Base-by-base conservation (phyloP, 345 rosid genomes). In the Melastoma malabathricum region DNA sequence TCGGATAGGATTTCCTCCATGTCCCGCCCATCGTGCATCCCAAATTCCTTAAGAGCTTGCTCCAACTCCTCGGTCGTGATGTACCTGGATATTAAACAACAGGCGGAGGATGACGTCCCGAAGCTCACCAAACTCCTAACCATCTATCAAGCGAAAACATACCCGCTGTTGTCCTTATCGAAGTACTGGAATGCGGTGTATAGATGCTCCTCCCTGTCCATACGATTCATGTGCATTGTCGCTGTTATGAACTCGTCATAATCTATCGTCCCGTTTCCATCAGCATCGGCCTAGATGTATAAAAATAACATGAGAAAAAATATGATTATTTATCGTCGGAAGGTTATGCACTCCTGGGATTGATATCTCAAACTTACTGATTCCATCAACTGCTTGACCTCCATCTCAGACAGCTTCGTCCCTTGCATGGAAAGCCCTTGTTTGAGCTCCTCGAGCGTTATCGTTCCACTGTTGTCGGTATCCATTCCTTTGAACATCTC, bases 341-440 rank as follows among this genome's bases (percentile, higher is more conserved):
- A 29, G 55, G 44, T 41, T 4, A 43, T 29, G 34, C 17, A 31
- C 16, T 34, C 13, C 19, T 39, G 43, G 12, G 10, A 13, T 15
- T 3, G 23, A 2, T 10, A 27, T 51, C 20, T 6, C 10, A 13
- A 46, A 67, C 96, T 80, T 59, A 90, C 98, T 23, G 98, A 96
- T 74, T 90, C 96, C 92, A 90, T 73, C 43, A 90, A 59, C 62
- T 90, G 98, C 48, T 84, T 75, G 43, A 71, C 96, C 80, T 90
- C 98, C 7, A 46, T 70, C 70, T 90, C 98, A 0, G 96, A 75
- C 13, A 90, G 69, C 70, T 74, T 83, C 20, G 96, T 86, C 53
- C 98, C 98, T 71, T 86, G 98, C 69, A 76, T 78, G 15, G 96
- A 84, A 58, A 90, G 96, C 44, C 98, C 98, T 6, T 72, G 84